Evolutionary conservation across 2,329 filamentous ascomycete species (phyloP).

Genomic region (Aureobasidium lini): DNA sequence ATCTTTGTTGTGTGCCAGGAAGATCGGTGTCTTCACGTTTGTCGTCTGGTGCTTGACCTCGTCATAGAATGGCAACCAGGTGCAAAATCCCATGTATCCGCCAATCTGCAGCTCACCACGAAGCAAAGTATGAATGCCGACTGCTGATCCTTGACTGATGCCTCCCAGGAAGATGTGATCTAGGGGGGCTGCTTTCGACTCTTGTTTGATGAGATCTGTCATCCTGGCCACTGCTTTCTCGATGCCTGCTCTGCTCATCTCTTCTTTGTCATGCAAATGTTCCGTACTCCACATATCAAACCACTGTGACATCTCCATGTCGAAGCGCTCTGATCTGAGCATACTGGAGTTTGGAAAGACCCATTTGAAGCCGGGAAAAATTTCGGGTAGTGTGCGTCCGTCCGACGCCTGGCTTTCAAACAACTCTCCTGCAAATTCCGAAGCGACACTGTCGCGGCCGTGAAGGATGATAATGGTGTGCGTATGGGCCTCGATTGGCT

Average conservation of each 20-base stretch:
- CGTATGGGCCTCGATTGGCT: conserved; percentile 26
- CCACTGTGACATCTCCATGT: conserved; percentile 29
- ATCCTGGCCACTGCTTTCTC: neutral
- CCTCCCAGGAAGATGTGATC: conserved; percentile 11
- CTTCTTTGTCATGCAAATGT: conserved; percentile 21
- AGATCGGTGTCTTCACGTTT: conserved; percentile 18
- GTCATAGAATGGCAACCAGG: conserved; percentile 6
- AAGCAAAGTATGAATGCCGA: conserved; percentile 3
- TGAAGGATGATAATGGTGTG: conserved; percentile 44
- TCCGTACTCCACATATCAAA: conserved; percentile 31
- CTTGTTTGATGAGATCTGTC: neutral
- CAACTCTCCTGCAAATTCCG: conserved; percentile 35
- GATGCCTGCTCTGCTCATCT: conserved; percentile 3
- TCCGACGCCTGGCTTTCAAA: conserved; percentile 29
- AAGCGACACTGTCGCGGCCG: conserved; percentile 35
- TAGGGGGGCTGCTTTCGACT: neutral
- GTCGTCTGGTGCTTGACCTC: neutral
- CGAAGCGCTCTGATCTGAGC: conserved; percentile 21
- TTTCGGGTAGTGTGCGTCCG: conserved; percentile 24
- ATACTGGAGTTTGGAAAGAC: conserved; percentile 29
- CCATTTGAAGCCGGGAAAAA: conserved; percentile 30
- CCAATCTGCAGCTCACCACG: neutral
- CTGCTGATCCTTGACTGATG: conserved; percentile 13
- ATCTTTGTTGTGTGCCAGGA: conserved; percentile 18
- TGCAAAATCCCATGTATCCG: conserved; percentile 9